Evolutionary conservation across 257 asterid genomes (phyloP).

Genomic region (Verbascum thapsus): DNA sequence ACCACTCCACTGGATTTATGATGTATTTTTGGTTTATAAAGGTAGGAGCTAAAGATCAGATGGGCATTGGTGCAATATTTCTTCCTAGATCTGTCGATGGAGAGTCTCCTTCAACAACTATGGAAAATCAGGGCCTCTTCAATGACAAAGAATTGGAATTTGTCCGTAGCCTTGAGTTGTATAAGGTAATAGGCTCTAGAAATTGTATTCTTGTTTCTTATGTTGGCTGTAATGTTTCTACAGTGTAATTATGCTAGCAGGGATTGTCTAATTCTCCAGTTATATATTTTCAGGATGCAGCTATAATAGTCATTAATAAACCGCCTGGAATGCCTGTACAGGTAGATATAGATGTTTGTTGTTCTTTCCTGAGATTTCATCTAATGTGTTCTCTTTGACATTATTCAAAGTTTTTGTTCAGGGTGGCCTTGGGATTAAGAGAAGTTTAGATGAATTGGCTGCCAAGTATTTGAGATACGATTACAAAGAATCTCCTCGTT

Average conservation of each 20-base stretch:
- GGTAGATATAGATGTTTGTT: slow-evolving; percentile 40
- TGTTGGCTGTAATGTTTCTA: slow-evolving; percentile 11
- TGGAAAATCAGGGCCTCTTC: slow-evolving; percentile 34
- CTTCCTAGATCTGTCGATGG: slow-evolving; percentile 76
- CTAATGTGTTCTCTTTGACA: slow-evolving; percentile 16
- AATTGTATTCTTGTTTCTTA: slow-evolving; percentile 7
- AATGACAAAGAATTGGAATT: slow-evolving; percentile 54
- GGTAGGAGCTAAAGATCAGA: slow-evolving; percentile 80
- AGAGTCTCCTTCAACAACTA: slow-evolving; percentile 39
- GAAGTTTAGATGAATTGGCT: slow-evolving; percentile 90
- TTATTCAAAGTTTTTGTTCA: slow-evolving; percentile 32
- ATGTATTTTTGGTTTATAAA: slow-evolving; percentile 33
- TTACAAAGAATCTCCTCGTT: slow-evolving; percentile 75
- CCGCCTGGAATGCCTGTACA: slow-evolving; percentile 97
- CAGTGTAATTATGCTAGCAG: slow-evolving; percentile 12
- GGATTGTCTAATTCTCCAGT: slow-evolving; percentile 24
- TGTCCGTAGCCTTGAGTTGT: slow-evolving; percentile 66
- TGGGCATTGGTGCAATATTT: slow-evolving; percentile 64
- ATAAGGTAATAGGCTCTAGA: slow-evolving; percentile 50
- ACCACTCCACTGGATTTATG: too few species aligned
- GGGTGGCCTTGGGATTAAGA: slow-evolving; percentile 89
- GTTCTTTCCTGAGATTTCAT: slow-evolving; percentile 25
- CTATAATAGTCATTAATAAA: slow-evolving; percentile 77
- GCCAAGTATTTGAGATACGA: slow-evolving; percentile 77
- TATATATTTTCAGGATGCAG: slow-evolving; percentile 55